Base-by-base conservation (phyloP, 2,329 filamentous ascomycete genomes). In the Xylariomycetidae sp. region DNA sequence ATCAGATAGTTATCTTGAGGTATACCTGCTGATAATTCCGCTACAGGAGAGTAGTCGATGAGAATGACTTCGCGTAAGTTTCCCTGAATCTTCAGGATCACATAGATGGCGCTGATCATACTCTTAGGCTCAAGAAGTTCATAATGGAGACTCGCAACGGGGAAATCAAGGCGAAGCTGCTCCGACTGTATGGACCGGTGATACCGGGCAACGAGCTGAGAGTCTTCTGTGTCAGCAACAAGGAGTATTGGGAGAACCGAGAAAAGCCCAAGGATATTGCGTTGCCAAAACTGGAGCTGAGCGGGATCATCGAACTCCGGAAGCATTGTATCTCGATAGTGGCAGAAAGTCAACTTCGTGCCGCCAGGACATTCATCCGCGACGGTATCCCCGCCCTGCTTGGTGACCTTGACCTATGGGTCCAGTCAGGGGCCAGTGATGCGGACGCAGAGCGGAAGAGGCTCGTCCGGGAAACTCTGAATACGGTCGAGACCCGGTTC, bases 191-290 rank as follows among this genome's bases (percentile, higher is more conserved):
- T 34, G 17, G 31, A 6, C 28, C 41, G 11, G 37, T 46, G 7
- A 37, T 58, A 1, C 40, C 46, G 1, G 46, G 29, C 6, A 44
- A 41, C 16, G 25, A 38, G 2, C 39, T 65, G 18, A 46, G 44
- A 3, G 56, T 66, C 5, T 70, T 70, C 38, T 70, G 66, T 31
- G 59, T 65, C 8, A 67, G 67, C 45, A 72, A 70, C 40, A 50
- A 32, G 1, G 37, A 58, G 3, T 71, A 72, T 45, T 62, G 61
- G 62, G 40, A 58, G 0, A 23, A 62, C 16, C 57, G 66, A 3
- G 16, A 49, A 1, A 25, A 36, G 3, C 42, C 54, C 2, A 50
- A 27, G 12, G 38, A 44, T 5, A 34, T 27, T 5, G 50, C 59
- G 4, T 36, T 52, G 14, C 57, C 54, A 0, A 49, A 49, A n/a